Conservation (phyloP, 2,329 filamentous ascomycete species). For the Fusarium sarcochroum region DNA sequence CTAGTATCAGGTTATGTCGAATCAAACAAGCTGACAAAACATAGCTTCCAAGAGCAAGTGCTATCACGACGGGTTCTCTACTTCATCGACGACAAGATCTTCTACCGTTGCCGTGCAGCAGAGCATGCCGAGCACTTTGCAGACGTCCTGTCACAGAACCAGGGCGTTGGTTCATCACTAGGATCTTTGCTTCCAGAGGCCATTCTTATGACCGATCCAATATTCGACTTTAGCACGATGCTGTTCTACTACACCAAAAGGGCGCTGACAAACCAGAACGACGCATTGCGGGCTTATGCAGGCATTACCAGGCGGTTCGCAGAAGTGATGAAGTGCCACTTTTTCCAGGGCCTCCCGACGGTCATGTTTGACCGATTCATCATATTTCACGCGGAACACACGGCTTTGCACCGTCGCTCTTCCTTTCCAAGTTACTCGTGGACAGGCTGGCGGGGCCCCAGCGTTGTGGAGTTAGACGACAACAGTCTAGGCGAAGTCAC, state of each 20-base stretch:
- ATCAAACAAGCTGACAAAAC: neutral
- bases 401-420: neutral
- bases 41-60: slow-evolving; percentile 23
- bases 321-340: neutral
- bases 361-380: slow-evolving; percentile 16
- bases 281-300: slow-evolving; percentile 7
- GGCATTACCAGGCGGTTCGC: slow-evolving; percentile 10
- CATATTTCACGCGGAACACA: fast-evolving
- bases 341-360: slow-evolving; percentile 7
- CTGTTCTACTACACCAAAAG: slow-evolving; percentile 8
- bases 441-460: slow-evolving; percentile 21
- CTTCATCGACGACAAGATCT: slow-evolving; percentile 13
- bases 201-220: neutral
- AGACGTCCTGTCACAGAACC: neutral
- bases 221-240: neutral
- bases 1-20: fast-evolving
- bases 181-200: neutral
- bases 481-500: fast-evolving
- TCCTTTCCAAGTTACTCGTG: slow-evolving; percentile 33
- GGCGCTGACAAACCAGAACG: slow-evolving; percentile 10
- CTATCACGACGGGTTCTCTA: slow-evolving; percentile 6
- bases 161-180: fast-evolving
- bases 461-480: neutral
- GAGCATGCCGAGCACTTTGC: slow-evolving; percentile 1
- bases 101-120: slow-evolving; percentile 16